Percentiles rank a stretch among this genome's conserved stretches.
phyloP scores from a whole-genome alignment of 2,329 filamentous ascomycete genomes.

The Metarhizium rileyi region DNA sequence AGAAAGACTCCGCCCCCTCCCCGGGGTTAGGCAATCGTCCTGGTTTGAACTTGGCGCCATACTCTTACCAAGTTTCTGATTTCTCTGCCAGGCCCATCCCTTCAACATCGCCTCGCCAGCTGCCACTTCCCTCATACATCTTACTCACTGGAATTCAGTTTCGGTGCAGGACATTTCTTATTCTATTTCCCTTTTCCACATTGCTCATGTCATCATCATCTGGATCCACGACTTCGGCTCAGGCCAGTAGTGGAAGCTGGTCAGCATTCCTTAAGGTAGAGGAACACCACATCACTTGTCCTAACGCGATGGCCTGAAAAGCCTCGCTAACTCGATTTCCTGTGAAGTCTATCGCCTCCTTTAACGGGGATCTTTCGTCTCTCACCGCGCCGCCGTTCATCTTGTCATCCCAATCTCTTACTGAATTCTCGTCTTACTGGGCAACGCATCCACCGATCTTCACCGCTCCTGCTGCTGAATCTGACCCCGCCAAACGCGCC shows the following conservation, averaged over 20 bases:
- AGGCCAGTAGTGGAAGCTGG: slow-evolving; percentile 38
- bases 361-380: slow-evolving; percentile 73
- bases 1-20: too few species aligned
- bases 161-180: neutral
- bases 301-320: neutral
- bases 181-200: neutral
- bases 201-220: slow-evolving; percentile 22
- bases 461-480: slow-evolving; percentile 69
- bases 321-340: neutral
- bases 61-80: neutral
- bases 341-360: slow-evolving; percentile 61
- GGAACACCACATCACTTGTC: neutral
- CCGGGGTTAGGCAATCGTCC: too few species aligned
- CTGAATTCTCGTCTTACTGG: slow-evolving; percentile 78
- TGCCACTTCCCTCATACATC: neutral
- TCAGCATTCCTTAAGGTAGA: slow-evolving; percentile 41
- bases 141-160: neutral
- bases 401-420: slow-evolving; percentile 66
- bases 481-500: slow-evolving; percentile 72
- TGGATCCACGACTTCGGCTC: slow-evolving; percentile 19
- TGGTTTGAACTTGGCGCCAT: neutral
- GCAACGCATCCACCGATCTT: slow-evolving; percentile 69
- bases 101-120: neutral
- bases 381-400: slow-evolving; percentile 77
- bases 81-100: neutral